phyloP scores from a whole-genome alignment of 441 rosid genomes.

The Adansonia gregorii region DNA sequence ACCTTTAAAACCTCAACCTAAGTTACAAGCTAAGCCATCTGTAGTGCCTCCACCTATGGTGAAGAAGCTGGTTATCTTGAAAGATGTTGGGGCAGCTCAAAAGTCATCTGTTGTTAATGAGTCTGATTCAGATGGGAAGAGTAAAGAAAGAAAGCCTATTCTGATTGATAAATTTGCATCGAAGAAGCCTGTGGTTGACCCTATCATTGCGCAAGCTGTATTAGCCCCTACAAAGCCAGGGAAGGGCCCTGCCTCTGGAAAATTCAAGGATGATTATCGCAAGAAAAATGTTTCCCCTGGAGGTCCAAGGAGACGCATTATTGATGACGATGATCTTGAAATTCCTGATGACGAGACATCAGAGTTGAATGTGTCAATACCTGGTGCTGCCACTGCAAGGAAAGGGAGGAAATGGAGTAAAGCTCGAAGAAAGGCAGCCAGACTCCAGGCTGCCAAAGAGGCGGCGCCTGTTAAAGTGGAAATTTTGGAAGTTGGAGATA shows the following conservation, averaged over 20 bases:
- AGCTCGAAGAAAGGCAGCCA: constrained; percentile 94
- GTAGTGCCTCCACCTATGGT: constrained; percentile 57
- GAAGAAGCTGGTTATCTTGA: constrained; percentile 69
- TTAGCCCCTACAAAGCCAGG: constrained; percentile 78
- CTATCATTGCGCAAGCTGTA: constrained; percentile 67
- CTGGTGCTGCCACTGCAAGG: constrained; percentile 59
- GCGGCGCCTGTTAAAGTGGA: constrained; percentile 97
- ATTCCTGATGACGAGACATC: constrained; percentile 76
- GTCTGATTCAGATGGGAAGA: constrained; percentile 41
- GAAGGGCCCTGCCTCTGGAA: constrained; percentile 70
- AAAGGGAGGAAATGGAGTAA: constrained; percentile 98
- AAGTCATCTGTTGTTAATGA: constrained; percentile 44
- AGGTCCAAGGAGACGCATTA: constrained; percentile 63
- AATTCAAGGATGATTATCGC: constrained; percentile 70
- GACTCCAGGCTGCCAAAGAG: constrained; percentile 86
- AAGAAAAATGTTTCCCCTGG: constrained; percentile 64
- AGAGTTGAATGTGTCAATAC: constrained; percentile 59
- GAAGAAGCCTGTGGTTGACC: constrained; percentile 71
- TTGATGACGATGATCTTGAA: constrained; percentile 50
- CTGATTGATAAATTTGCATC: constrained; percentile 87
- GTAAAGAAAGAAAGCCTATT: constrained; percentile 68
- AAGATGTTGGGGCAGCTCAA: constrained; percentile 78
- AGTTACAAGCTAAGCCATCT: constrained; percentile 71
- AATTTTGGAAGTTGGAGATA: constrained; percentile 88
- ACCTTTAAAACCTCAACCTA: constrained; percentile 71